Evolutionary conservation across 306 rosid genomes (phyloP).

Genomic region (Pyrus communis): DNA sequence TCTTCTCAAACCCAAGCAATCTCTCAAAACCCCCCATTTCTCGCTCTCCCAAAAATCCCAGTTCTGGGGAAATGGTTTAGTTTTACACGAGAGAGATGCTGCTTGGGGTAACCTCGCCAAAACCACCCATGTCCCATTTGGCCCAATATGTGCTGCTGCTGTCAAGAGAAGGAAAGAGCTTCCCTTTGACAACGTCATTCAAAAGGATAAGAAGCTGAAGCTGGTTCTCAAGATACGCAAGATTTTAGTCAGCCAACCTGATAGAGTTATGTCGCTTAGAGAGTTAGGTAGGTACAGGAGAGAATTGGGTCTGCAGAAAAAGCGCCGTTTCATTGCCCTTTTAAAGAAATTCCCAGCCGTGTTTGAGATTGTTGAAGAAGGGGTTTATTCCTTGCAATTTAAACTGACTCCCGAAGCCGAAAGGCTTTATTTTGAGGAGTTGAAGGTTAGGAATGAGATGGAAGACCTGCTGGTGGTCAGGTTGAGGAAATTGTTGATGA

Average conservation of each 20-base stretch:
- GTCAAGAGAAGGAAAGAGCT: conserved; percentile 84
- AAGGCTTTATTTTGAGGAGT: conserved; percentile 67
- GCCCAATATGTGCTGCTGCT: conserved; percentile 52
- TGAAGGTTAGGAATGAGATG: conserved; percentile 70
- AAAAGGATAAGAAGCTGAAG: conserved; percentile 77
- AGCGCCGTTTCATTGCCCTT: conserved; percentile 55
- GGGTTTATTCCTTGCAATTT: conserved; percentile 57
- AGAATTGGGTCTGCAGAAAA: conserved; percentile 61
- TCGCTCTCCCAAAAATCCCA: conserved; percentile 36
- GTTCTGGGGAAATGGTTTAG: conserved; percentile 42
- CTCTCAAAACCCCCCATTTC: conserved; percentile 28
- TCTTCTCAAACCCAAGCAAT: conserved; percentile 18
- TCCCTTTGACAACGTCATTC: conserved; percentile 75
- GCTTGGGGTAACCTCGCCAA: conserved; percentile 14
- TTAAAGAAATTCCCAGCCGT: conserved; percentile 73
- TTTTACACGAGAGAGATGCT: conserved; percentile 25
- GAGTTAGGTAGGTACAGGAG: conserved; percentile 62
- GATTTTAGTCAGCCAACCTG: conserved; percentile 57
- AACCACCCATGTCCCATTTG: conserved; percentile 6
- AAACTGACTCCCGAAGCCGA: conserved; percentile 72
- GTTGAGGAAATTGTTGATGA: conserved; percentile 81
- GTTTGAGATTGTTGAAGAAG: conserved; percentile 69
- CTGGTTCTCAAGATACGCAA: conserved; percentile 66
- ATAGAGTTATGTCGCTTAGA: conserved; percentile 66
- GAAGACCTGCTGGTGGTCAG: conserved; percentile 65